phyloP scores from a whole-genome alignment of 2,329 filamentous ascomycete genomes.

The Xylaria sp. region DNA sequence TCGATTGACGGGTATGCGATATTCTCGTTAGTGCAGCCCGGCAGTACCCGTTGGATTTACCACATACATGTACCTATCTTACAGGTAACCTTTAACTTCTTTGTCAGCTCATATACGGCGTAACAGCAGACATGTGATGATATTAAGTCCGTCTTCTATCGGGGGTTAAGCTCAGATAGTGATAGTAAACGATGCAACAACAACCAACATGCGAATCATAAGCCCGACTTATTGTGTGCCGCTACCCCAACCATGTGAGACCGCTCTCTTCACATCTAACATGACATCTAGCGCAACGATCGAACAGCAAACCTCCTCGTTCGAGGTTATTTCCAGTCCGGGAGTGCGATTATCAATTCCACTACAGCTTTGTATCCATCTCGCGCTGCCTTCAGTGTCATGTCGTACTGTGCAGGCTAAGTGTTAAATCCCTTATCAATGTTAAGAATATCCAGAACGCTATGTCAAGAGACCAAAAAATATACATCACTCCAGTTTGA shows the following conservation, averaged over 20 bases:
- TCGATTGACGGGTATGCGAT: background rate
- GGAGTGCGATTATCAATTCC: slow-evolving; percentile 8
- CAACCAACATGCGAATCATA: background rate
- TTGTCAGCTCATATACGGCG: no score
- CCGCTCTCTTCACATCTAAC: background rate
- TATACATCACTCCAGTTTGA: slow-evolving; percentile 5
- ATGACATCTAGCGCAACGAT: slow-evolving; percentile 7
- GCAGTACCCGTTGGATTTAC: no score
- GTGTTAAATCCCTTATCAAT: background rate
- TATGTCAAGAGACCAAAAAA: background rate
- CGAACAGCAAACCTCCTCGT: slow-evolving; percentile 30
- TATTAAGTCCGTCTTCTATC: background rate
- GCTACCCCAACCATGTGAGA: background rate
- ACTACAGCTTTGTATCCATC: slow-evolving; percentile 8
- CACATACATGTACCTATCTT: no score
- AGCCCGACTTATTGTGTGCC: background rate
- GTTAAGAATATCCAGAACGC: background rate
- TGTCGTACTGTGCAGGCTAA: slow-evolving; percentile 26
- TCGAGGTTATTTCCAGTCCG: slow-evolving; percentile 11
- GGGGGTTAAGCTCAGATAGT: background rate
- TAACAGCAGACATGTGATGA: no score
- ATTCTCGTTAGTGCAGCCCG: background rate
- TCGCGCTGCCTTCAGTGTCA: slow-evolving; percentile 12
- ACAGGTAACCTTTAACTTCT: no score
- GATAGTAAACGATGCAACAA: background rate